Conservation (phyloP, 2,329 filamentous ascomycete genomes). For the Beauveria caledonica region DNA sequence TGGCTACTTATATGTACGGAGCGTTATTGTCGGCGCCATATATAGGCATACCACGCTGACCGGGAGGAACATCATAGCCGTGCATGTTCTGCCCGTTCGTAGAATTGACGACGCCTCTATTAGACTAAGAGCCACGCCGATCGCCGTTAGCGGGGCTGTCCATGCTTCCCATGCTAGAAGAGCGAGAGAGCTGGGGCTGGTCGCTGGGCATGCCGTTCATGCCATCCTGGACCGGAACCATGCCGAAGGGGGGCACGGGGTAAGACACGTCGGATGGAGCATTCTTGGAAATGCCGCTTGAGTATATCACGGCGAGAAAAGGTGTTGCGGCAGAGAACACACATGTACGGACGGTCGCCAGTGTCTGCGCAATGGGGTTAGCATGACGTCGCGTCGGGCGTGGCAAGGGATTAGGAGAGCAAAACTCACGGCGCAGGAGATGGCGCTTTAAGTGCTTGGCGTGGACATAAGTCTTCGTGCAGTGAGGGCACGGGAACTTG, state of each 20-base stretch:
- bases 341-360: slow-evolving; percentile 96
- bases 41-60: no score
- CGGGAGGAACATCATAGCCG: no score
- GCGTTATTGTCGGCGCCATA: no score
- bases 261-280: slow-evolving; percentile 93
- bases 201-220: no score
- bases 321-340: slow-evolving; percentile 92
- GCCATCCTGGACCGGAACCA: no score
- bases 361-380: slow-evolving; percentile 56
- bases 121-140: no score
- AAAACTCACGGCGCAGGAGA: slow-evolving; percentile 80
- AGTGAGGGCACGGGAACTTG: slow-evolving; percentile 96
- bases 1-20: background rate
- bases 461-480: slow-evolving; percentile 95
- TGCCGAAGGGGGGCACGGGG: no score
- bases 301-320: slow-evolving; percentile 97
- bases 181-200: no score
- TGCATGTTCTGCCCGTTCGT: no score
- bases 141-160: no score
- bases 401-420: slow-evolving; percentile 16
- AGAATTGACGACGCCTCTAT: no score
- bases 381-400: background rate
- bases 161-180: no score
- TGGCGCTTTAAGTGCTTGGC: slow-evolving; percentile 97
- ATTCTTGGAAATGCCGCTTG: slow-evolving; percentile 99